Evolutionary conservation across 495 filamentous ascomycete species (phyloP), one percentile per base, ranked within the genome.

Genomic region (Penicillium lagena): DNA sequence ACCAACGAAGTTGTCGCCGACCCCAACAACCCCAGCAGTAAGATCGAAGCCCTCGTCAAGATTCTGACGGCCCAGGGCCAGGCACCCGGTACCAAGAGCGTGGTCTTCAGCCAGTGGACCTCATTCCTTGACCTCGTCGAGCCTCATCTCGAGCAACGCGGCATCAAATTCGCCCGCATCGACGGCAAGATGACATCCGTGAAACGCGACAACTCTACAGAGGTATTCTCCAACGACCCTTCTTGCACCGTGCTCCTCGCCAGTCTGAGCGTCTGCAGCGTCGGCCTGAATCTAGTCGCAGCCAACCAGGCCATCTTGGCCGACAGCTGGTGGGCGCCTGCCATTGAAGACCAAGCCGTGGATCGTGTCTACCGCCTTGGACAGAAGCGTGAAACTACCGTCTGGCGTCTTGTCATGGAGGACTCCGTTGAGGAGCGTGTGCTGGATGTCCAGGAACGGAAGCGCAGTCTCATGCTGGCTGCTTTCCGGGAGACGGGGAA

Each of bases 61-160:
- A 90, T 96, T 46, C 67, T 95, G 7, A 80, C 77, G 10, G 87
- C 86, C 1, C 80, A 81, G 35, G 75, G 82, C 9, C 78, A 79
- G 49, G 81, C 85, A 12, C 66, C 80, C 0, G 73, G 68, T 7
- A 88, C 80, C 34, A 96, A 96, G 59, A 86, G 88, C 4, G 81
- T 97, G 41, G 77, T 96, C 30, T 97, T 97, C 70, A 88, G 83
- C 9, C 90, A 96, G 58, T 97, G 90, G 90, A 96, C 90, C 0
- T 83, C 79, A 5, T 96, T 95, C 70, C 73, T 97, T 2, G 76
- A 86, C 38, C 76, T 96, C 41, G 77, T 95, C 34, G 79, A 89
- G 54, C 70, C 75, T 1, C 81, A 93, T 44, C 73, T 97, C 8
- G 55, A 73, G 12, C 70, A 77, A 12, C 67, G 72, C 8, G 74